Evolutionary conservation across 176 grass and related monocot genomes (phyloP).

Genomic region (Poa pratensis): DNA sequence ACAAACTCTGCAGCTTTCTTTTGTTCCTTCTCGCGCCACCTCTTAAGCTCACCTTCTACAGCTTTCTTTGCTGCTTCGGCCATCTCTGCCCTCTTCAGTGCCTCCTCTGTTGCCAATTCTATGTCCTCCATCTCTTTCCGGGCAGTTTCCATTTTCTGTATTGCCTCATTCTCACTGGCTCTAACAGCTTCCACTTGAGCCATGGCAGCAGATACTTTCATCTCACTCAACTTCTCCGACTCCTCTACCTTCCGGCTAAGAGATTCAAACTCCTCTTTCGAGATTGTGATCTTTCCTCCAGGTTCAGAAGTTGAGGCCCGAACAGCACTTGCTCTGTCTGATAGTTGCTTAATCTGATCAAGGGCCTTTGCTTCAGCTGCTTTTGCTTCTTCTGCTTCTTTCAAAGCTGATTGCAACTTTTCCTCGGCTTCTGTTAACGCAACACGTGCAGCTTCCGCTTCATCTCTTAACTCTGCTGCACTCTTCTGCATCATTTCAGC

Average conservation of each 20-base stretch:
- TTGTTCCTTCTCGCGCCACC: conserved; percentile 87
- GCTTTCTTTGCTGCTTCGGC: conserved; percentile 91
- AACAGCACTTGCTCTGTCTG: conserved; percentile 71
- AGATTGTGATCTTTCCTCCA: conserved; percentile 84
- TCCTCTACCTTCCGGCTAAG: conserved; percentile 85
- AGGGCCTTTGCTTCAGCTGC: conserved; percentile 85
- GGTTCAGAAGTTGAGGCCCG: conserved; percentile 83
- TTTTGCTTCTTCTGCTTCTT: conserved; percentile 90
- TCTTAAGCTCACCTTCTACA: conserved; percentile 91
- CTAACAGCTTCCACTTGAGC: conserved; percentile 88
- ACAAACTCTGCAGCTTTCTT: conserved; percentile 66
- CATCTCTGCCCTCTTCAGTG: conserved; percentile 89
- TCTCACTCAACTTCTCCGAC: conserved; percentile 88
- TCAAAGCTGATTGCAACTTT: conserved; percentile 69
- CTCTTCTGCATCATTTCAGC: conserved; percentile 90
- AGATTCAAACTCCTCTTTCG: conserved; percentile 90
- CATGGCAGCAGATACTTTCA: conserved; percentile 92
- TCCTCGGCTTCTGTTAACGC: conserved; percentile 68
- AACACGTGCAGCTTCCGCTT: conserved; percentile 69
- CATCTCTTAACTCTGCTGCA: conserved; percentile 68
- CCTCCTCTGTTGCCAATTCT: conserved; percentile 83
- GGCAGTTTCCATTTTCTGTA: conserved; percentile 70
- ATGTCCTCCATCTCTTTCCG: conserved; percentile 95
- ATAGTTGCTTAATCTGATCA: conserved; percentile 86
- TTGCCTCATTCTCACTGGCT: conserved; percentile 88